These are phyloP conservation scores for Canavalia gladiata DNA, from an alignment of 306 rosid species.

Conservation along the genomic window DNA sequence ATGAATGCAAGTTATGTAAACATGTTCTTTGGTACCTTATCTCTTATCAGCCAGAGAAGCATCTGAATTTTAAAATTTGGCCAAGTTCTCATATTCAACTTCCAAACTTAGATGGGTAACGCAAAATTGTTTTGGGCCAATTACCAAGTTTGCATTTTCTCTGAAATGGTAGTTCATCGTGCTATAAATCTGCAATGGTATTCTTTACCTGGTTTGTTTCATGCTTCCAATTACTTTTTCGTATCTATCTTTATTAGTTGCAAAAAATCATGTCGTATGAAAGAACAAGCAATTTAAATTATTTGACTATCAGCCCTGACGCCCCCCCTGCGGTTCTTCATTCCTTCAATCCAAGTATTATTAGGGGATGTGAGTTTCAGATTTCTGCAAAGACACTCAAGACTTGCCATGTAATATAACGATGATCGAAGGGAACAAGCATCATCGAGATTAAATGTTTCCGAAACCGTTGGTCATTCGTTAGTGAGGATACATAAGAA, in stretches of 20 bases:
- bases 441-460: too few species aligned
- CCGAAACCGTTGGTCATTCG: too few species aligned
- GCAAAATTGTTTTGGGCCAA: constrained; percentile 43
- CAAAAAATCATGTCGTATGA: background rate
- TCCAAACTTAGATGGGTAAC: background rate
- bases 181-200: background rate
- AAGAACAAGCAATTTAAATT: background rate
- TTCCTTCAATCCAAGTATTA: background rate
- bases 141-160: constrained; percentile 22
- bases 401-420: too few species aligned
- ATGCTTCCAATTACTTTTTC: background rate
- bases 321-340: background rate
- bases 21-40: background rate
- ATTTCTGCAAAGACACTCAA: background rate
- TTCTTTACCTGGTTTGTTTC: background rate
- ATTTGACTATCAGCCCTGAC: background rate
- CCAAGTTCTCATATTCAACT: constrained; percentile 31
- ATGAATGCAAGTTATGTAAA: background rate
- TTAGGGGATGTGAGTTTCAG: background rate
- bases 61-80: constrained; percentile 15
- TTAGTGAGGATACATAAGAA: too few species aligned
- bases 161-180: background rate
- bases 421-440: too few species aligned
- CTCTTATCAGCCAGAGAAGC: background rate
- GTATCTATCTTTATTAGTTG: background rate